A percentile compares a stretch with the other conserved stretches of the same genome.
These are phyloP conservation scores for Chaetomium globosum DNA, from an alignment of 2,329 filamentous ascomycete genomes.

Conservation along the genomic window DNA sequence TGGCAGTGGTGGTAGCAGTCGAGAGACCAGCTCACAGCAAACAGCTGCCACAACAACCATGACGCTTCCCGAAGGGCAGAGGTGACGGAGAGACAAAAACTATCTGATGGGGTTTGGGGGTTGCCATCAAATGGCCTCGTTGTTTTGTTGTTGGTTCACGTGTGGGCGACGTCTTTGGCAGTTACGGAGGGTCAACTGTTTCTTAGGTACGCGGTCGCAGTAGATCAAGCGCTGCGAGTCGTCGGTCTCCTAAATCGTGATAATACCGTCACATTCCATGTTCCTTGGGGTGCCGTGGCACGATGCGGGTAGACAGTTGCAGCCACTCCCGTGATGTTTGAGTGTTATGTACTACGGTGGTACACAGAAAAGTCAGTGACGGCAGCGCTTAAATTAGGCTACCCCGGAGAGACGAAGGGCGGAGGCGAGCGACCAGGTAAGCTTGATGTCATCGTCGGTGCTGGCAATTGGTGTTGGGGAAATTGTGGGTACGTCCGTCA, in stretches of 20 bases:
- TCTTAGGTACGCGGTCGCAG: not conserved
- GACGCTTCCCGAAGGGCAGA: not conserved
- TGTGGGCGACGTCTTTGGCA: not conserved
- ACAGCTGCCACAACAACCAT: not conserved
- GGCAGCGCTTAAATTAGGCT: not conserved
- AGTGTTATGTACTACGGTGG: not conserved
- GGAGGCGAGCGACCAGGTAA: no score
- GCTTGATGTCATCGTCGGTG: no score
- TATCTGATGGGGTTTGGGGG: not conserved
- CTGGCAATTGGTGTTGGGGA: no score
- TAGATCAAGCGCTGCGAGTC: not conserved
- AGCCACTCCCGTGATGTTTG: not conserved
- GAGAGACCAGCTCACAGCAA: not conserved
- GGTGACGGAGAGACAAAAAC: not conserved
- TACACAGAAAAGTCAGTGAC: not conserved
- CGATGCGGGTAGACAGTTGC: not conserved
- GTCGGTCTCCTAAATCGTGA: not conserved
- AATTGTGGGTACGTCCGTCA: no score
- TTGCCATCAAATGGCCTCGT: no score
- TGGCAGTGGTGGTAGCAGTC: not conserved
- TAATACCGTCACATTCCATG: no score
- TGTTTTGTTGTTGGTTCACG: not conserved
- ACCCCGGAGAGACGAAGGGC: no score
- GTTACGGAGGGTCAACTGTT: not conserved
- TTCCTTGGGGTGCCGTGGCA: not conserved